Evolutionary conservation across 2,329 filamentous ascomycete species (phyloP).

Genomic region (Cadophora luteo-olivacea): DNA sequence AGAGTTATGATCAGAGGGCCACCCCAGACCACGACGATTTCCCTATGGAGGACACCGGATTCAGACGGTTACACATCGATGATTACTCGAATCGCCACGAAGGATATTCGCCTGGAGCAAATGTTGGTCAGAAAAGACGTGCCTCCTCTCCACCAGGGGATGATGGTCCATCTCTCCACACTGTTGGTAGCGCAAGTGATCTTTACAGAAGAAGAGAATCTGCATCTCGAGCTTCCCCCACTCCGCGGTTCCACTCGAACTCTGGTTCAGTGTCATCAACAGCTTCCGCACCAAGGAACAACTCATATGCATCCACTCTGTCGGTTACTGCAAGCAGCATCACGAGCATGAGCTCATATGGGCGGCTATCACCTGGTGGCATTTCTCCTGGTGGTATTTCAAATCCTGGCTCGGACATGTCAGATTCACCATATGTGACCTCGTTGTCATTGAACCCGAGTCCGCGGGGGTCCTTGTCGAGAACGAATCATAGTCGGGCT

Average conservation of each 20-base stretch:
- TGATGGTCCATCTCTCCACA: slow-evolving; percentile 46
- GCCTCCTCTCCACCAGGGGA: slow-evolving; percentile 67
- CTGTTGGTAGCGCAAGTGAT: slow-evolving; percentile 44
- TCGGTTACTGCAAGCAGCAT: slow-evolving; percentile 68
- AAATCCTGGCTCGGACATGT: slow-evolving; percentile 41
- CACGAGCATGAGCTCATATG: slow-evolving; percentile 68
- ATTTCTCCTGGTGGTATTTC: slow-evolving; percentile 52
- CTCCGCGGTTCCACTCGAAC: slow-evolving; percentile 60
- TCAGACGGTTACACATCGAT: slow-evolving; percentile 58
- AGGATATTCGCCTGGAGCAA: slow-evolving; percentile 40
- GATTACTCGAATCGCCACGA: slow-evolving; percentile 51
- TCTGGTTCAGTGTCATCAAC: slow-evolving; percentile 70
- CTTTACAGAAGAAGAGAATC: slow-evolving; percentile 51
- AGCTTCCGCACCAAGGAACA: slow-evolving; percentile 65
- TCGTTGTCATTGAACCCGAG: slow-evolving; percentile 50
- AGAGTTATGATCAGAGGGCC: slow-evolving; percentile 67
- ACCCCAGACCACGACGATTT: slow-evolving; percentile 49
- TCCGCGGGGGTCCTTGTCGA: slow-evolving; percentile 46
- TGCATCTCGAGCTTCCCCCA: slow-evolving; percentile 59
- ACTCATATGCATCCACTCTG: slow-evolving; percentile 67
- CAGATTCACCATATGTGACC: slow-evolving; percentile 60
- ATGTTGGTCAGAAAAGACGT: slow-evolving; percentile 65
- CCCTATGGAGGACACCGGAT: slow-evolving; percentile 59
- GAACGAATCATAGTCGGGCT: slow-evolving; percentile 44
- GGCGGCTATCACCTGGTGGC: slow-evolving; percentile 64